Base-by-base conservation (phyloP, 495 filamentous ascomycete genomes). In the Jackrogersella minutella region DNA sequence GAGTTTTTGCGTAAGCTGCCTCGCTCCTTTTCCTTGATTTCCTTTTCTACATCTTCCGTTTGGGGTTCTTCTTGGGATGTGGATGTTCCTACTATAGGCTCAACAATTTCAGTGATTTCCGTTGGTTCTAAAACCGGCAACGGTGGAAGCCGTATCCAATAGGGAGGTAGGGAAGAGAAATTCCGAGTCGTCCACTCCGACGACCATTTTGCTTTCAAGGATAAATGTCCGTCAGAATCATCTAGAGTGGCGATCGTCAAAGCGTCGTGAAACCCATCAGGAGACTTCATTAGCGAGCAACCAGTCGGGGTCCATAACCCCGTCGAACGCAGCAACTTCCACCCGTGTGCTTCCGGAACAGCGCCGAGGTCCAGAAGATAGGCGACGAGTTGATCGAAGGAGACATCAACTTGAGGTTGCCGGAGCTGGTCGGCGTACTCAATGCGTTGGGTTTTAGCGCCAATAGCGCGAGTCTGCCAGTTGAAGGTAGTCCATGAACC, bases 301-400 rank as follows among this genome's bases (percentile, higher is more conserved):
- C 86, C 87, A 0, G 80, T 82, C 0, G 88, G 87, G 13, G 86
- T 86, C 88, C 87, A 89, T 5, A 89, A 62, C 6, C 87, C 87
- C 3, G 84, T 84, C 9, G 81, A 79, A 49, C 86, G 75, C 57
- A 90, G 59, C 62, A 88, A 76, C 28, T 80, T 79, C 78, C 86
- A 87, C 1, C 86, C 87, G 24, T 82, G 83, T 1, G 81, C 66
- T 63, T 85, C 82, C 0, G 86, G 87, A 43, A 87, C 77, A 0
- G 86, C 87, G 1, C 88, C 88, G 2, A 88, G 73, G 70, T 90
- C 87, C 6, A 90, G 73, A 36, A 90, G 72, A 66, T 88, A 89
- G 13, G 77, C 81, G 1, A 90, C 68, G 4, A 90, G 78, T 62
- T 85, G 81, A 40, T 87, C 85, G 60, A 89, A 88, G 17, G 81